These are phyloP conservation scores for Fusarium sp. DNA, from an alignment of 2,329 filamentous ascomycete species.

Conservation along the genomic window DNA sequence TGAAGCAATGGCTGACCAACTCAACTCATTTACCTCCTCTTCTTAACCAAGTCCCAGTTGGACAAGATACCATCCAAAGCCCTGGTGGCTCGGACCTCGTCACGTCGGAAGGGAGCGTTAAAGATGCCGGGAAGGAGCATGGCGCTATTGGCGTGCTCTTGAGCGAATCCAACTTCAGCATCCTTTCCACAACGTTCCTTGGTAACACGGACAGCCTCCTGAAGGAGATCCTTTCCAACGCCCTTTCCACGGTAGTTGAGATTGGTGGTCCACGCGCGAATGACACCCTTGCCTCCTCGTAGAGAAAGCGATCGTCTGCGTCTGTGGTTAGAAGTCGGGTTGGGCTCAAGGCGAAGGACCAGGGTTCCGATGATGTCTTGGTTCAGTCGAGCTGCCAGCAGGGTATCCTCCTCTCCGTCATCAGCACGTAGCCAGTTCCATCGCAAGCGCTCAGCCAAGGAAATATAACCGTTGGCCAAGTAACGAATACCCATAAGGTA, in stretches of 20 bases:
- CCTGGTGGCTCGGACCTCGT: constrained; percentile 66
- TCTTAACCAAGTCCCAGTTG: constrained; percentile 58
- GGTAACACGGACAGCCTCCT: constrained; percentile 75
- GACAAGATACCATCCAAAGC: constrained; percentile 61
- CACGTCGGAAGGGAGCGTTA: constrained; percentile 66
- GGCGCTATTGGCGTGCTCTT: constrained; percentile 78
- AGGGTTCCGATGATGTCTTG: constrained; percentile 75
- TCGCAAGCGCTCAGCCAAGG: constrained; percentile 67
- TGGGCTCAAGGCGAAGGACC: constrained; percentile 71
- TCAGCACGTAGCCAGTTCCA: constrained; percentile 67
- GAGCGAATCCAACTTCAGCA: constrained; percentile 75
- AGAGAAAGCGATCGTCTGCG: constrained; percentile 51
- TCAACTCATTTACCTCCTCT: constrained; percentile 52
- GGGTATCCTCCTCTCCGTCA: constrained; percentile 60
- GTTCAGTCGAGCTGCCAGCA: constrained; percentile 74
- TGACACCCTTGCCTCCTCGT: constrained; percentile 71
- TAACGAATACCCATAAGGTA: constrained; percentile 70
- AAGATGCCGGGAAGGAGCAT: constrained; percentile 71
- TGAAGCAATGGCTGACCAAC: neutral
- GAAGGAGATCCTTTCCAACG: constrained; percentile 75
- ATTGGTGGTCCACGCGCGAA: constrained; percentile 85
- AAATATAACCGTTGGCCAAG: constrained; percentile 68
- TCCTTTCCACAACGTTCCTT: constrained; percentile 74
- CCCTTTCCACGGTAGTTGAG: constrained; percentile 75
- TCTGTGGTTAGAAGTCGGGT: constrained; percentile 42